Base-by-base conservation (phyloP, 1,284 basidiomycete genomes). In the Ceratobasidium sp. region DNA sequence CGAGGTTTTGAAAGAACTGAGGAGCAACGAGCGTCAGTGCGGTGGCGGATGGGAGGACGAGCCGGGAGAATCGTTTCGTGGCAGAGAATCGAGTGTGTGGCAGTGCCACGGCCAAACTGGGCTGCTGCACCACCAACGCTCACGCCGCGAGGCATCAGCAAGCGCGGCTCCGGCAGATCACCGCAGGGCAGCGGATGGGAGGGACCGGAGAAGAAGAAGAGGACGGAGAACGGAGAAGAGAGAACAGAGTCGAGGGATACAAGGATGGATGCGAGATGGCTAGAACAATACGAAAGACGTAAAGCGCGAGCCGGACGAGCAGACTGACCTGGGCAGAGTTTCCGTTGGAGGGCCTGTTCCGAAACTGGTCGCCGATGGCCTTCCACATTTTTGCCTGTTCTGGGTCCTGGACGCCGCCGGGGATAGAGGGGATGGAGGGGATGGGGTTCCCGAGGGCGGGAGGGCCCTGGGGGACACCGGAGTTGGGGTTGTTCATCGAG, bases 91-190 rank as follows among this genome's bases (percentile, higher is more conserved):
- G n/a, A 53, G n/a, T 22, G 2, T 13, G 66, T 69, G 66, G 66
- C 66, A 37, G 66, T 69, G 66, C 66, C 19, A 16, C 22, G 5
- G 19, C 43, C 64, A 51, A 53, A 54, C 34, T 31, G 31, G 63
- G 63, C 43, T 59, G 51, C 56, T 37, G 59, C 59, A 43, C 49
- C 2, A 41, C 51, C 64, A 68, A 68, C 64, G 64, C 64, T 53
- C 49, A 68, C 64, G 49, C 64, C 64, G 64, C 64, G 64, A 68
- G 64, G 64, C 64, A 68, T 68, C 64, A 68, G 34, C 64, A 54
- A 61, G 59, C 59, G 59, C 59, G 59, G 59, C 34, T 43, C 59
- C 1, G 22, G 34, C 46, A 37, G 49, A 53, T 68, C 49, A 9
- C 48, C 49, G 39, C 29, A 24, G 49, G 49, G 41, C 59, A 61